phyloP scores from a whole-genome alignment of 352 stramenopile species.

The Globisporangium camurandrum region DNA sequence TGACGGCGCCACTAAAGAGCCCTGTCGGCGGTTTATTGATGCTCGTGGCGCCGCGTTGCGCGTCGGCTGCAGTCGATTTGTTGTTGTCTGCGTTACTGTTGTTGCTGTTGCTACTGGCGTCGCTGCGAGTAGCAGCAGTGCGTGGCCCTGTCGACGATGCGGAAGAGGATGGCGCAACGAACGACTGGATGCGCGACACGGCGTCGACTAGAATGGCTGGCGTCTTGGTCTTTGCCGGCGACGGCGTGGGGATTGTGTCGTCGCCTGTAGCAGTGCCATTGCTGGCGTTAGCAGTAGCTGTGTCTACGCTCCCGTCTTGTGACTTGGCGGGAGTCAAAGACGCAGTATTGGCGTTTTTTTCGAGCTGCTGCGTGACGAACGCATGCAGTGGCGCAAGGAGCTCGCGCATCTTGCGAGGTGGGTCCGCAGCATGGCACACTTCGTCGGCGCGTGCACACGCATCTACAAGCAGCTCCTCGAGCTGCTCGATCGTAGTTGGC shows the following conservation, averaged over 20 bases:
- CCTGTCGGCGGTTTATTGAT: conserved; percentile 15
- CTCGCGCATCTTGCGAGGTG: conserved; percentile 26
- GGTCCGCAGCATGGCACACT: conserved; percentile 27
- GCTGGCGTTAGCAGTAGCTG: too few relatives aligned
- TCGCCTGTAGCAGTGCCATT: conserved; percentile 1
- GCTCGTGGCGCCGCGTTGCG: conserved; percentile 9
- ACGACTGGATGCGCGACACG: conserved; percentile 28
- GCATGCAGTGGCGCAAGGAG: conserved; percentile 46
- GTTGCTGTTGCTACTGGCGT: conserved; percentile 15
- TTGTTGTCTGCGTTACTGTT: conserved; percentile 1
- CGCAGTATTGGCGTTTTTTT: neutral
- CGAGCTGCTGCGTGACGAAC: conserved; percentile 26
- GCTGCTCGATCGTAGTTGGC: conserved; percentile 34
- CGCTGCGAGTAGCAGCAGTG: conserved; percentile 8
- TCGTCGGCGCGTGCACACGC: conserved; percentile 36
- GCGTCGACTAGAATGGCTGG: conserved; percentile 23
- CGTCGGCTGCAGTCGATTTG: conserved; percentile 7
- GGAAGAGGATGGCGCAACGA: too few relatives aligned
- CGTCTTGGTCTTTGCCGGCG: conserved; percentile 4
- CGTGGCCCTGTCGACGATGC: conserved; percentile 2
- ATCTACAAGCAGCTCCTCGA: conserved; percentile 51
- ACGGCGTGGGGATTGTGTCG: neutral
- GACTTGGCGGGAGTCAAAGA: too few relatives aligned
- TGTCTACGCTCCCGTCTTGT: too few relatives aligned
- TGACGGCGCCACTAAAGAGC: conserved; percentile 32